These are phyloP conservation scores for Colletotrichum sp. DNA, from an alignment of 2,329 filamentous ascomycete species.

Conservation along the genomic window DNA sequence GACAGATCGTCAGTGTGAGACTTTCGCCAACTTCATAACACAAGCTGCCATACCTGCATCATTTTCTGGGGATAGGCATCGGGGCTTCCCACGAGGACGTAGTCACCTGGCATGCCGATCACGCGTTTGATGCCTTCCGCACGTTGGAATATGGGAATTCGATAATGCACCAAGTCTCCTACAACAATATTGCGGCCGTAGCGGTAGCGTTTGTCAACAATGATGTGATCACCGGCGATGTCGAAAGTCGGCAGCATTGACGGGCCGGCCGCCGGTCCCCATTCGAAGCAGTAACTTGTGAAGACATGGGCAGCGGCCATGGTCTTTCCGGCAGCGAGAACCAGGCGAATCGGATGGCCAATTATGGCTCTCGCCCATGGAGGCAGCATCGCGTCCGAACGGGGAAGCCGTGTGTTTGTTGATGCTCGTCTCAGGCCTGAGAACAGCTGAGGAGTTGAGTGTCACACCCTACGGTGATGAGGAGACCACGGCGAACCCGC, in stretches of 20 bases:
- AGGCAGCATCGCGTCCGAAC: neutral
- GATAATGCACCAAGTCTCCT: slow-evolving; percentile 85
- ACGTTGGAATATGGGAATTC: slow-evolving; percentile 70
- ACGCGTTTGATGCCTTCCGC: slow-evolving; percentile 79
- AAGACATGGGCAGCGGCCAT: slow-evolving; percentile 55
- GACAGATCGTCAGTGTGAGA: slow-evolving; percentile 4
- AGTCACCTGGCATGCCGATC: slow-evolving; percentile 77
- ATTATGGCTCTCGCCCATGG: neutral
- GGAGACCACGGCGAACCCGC: neutral
- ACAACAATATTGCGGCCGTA: slow-evolving; percentile 70
- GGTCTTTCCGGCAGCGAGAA: slow-evolving; percentile 50
- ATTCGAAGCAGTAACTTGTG: slow-evolving; percentile 64
- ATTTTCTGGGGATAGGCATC: slow-evolving; percentile 50
- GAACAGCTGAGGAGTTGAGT: neutral
- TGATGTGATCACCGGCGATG: slow-evolving; percentile 68
- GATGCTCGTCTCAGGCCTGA: neutral
- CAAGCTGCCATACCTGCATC: slow-evolving; percentile 62
- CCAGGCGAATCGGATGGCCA: slow-evolving; percentile 38
- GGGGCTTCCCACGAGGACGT: slow-evolving; percentile 71
- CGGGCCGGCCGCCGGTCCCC: slow-evolving; percentile 67
- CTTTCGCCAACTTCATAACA: neutral
- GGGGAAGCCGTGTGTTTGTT: neutral
- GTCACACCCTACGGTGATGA: neutral
- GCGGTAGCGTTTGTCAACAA: slow-evolving; percentile 72
- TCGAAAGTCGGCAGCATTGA: slow-evolving; percentile 90